Base-by-base conservation (phyloP, 331 rosid species). In the Saraca asoca region DNA sequence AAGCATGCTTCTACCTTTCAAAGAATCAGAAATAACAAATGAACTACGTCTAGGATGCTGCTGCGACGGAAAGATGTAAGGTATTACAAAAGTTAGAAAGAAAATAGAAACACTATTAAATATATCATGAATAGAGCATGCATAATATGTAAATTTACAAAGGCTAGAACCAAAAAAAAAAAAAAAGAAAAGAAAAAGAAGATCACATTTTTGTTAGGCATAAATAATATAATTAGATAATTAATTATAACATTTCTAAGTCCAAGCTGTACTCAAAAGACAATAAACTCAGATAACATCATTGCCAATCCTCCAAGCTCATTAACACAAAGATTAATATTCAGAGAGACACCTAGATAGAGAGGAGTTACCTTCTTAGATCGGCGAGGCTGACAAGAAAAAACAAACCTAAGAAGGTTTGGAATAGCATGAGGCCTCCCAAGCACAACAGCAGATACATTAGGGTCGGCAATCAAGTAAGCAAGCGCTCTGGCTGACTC, bases 1-100 rank as follows among this genome's bases (percentile, higher is more conserved):
- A 67, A 94, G 98, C 98, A 94, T 86, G 82, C 98, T 94, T 85
- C 95, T 81, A 54, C 98, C 98, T 86, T 88, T 85, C 80, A 86
- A 80, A 78, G 90, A 82, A 83, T 90, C 98, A 80, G 80, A 88
- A 66, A 84, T 70, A 73, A 84, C 90, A 58, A 90, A 73, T 73
- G 84, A 79, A 86, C 92, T 86, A 72, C 81, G 90, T 71, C 95
- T 78, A 58, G 92, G 79, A 64, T 78, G 87, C 95, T 83, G 89
- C 93, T 84, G 84, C 79, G 77, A 86, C 60, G 75, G 49, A 79
- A 70, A 78, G 52, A 70, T 51, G 59, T 63, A 71, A 57, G 33
- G 59, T 53, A 74, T 76, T 58, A 77, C 52, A 50, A 70, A 62
- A 24, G 31, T 63, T 74, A 68, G 68, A 77, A 82, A 64, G 72